Evolutionary conservation across 371 early-diverging fungal genomes (phyloP).

Genomic region (Mortierella sp.): DNA sequence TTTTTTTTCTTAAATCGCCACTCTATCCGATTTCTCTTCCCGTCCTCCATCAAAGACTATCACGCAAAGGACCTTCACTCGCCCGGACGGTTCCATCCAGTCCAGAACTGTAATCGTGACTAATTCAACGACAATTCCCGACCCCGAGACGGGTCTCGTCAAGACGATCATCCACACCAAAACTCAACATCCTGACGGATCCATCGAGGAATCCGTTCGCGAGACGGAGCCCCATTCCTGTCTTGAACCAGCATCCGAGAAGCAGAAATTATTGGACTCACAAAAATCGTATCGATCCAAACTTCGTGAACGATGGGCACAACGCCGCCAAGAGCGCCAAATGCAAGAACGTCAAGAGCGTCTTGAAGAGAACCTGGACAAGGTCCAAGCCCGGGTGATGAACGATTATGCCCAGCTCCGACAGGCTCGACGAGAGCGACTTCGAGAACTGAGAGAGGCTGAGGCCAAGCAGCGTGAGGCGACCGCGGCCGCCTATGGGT

Average conservation of each 20-base stretch:
- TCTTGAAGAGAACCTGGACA: background rate
- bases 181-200: slow-evolving; percentile 22
- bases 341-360: slow-evolving; percentile 16
- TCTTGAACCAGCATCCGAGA: too few species aligned
- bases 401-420: background rate
- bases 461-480: slow-evolving; percentile 21
- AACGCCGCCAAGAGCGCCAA: slow-evolving; percentile 19
- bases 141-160: slow-evolving; percentile 6
- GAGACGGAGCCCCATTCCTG: too few species aligned
- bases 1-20: too few species aligned
- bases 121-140: background rate
- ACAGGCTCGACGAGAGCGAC: slow-evolving; percentile 16
- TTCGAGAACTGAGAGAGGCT: slow-evolving; percentile 26
- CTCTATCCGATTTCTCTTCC: too few species aligned
- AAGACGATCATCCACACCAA: slow-evolving; percentile 20
- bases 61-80: slow-evolving; percentile 26
- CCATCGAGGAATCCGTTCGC: too few species aligned
- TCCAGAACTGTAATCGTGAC: slow-evolving; percentile 14
- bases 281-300: slow-evolving; percentile 7
- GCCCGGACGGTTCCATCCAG: slow-evolving; percentile 38
- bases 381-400: background rate
- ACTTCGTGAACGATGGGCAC: slow-evolving; percentile 24
- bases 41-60: slow-evolving; percentile 15
- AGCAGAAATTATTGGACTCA: too few species aligned
- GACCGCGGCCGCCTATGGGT: slow-evolving; percentile 24